phyloP scores from a whole-genome alignment of 2,329 filamentous ascomycete genomes.

The Aspergillus clavatus region DNA sequence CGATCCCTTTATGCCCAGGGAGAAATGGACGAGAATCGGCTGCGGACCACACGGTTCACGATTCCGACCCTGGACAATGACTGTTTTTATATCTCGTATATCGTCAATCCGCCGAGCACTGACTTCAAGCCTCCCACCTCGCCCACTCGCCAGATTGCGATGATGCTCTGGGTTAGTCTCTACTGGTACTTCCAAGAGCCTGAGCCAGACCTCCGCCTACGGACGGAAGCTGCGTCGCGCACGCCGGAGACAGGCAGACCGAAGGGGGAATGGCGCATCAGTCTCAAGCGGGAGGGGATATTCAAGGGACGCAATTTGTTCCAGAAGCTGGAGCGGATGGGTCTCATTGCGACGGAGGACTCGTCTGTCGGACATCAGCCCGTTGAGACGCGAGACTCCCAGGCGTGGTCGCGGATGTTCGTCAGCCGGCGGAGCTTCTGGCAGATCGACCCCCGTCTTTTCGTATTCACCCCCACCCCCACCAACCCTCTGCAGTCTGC shows the following conservation, averaged over 20 bases:
- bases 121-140: constrained; percentile 77
- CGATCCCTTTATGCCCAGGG: constrained; percentile 10
- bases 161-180: constrained; percentile 93
- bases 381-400: constrained; percentile 56
- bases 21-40: constrained; percentile 34
- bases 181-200: constrained; percentile 98
- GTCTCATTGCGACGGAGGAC: constrained; percentile 70
- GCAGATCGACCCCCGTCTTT: constrained; percentile 83
- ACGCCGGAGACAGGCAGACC: constrained; percentile 69
- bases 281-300: constrained; percentile 81
- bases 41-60: constrained; percentile 50
- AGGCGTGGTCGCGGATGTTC: constrained; percentile 76
- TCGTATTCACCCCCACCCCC: constrained; percentile 78
- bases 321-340: constrained; percentile 91
- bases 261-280: constrained; percentile 79
- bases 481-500: constrained; percentile 46
- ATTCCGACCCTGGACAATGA: constrained; percentile 73
- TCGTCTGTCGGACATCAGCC: constrained; percentile 64
- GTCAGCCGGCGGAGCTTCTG: constrained; percentile 78
- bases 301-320: constrained; percentile 77
- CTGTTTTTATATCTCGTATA: constrained; percentile 84
- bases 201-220: constrained; percentile 61
- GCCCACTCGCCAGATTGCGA: constrained; percentile 82
- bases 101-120: constrained; percentile 73
- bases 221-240: constrained; percentile 57